Percentiles rank a stretch among this genome's conserved stretches.
phyloP scores from a whole-genome alignment of 805 yeast species.

The Yarrowia sp. region DNA sequence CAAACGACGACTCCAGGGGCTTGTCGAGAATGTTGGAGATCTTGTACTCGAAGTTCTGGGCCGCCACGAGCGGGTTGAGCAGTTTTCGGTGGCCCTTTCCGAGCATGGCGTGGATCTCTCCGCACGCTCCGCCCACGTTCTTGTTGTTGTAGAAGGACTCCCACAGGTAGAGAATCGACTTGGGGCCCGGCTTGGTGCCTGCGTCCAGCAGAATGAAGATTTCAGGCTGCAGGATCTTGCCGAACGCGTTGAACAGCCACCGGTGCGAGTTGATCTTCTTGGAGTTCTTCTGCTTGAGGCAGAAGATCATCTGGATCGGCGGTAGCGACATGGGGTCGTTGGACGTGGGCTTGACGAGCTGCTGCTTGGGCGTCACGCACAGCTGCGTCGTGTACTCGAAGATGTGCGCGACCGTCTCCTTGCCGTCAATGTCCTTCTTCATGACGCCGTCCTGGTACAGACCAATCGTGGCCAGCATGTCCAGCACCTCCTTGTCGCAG shows the following conservation, averaged over 20 bases:
- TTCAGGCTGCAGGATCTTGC: constrained; percentile 56
- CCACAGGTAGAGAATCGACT: constrained; percentile 59
- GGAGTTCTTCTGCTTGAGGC: constrained; percentile 60
- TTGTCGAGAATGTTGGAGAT: constrained; percentile 66
- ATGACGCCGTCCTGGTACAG: constrained; percentile 66
- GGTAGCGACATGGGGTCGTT: constrained; percentile 49
- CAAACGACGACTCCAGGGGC: constrained; percentile 63
- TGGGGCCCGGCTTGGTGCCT: constrained; percentile 61
- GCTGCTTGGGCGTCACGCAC: constrained; percentile 43
- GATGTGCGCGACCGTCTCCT: constrained; percentile 61
- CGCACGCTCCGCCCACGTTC: constrained; percentile 68
- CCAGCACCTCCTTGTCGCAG: constrained; percentile 60
- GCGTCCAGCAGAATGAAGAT: constrained; percentile 59
- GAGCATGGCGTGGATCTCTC: constrained; percentile 64
- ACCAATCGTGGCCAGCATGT: constrained; percentile 62
- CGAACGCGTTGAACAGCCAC: constrained; percentile 67
- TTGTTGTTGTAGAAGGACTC: constrained; percentile 58
- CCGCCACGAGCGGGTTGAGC: constrained; percentile 60
- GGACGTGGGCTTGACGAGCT: constrained; percentile 52
- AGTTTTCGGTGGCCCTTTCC: constrained; percentile 43
- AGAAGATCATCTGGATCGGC: constrained; percentile 61
- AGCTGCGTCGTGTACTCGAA: constrained; percentile 62
- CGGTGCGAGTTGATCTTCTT: constrained; percentile 66
- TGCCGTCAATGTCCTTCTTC: constrained; percentile 56
- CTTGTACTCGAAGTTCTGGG: constrained; percentile 65